Evolutionary conservation across 805 yeast genomes (phyloP), one percentile per base, ranked within the genome.

Genomic region (Kodamaea laetipori): DNA sequence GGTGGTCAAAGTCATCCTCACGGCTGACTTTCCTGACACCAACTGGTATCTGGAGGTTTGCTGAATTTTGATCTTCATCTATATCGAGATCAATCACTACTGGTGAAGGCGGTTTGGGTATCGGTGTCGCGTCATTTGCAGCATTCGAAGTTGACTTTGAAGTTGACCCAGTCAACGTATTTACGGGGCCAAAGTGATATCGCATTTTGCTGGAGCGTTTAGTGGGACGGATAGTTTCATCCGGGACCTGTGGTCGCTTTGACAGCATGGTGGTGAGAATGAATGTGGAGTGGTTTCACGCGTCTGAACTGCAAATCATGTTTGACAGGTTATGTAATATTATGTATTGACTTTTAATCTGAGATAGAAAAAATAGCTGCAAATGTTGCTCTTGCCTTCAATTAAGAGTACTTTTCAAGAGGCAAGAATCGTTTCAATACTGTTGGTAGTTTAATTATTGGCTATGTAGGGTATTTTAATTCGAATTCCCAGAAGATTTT

Each of bases 161-260:
- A 9, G 28, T 18, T 12, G 24, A 25, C 3, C 36, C 43, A 10
- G 45, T 41, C 21, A 68, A 52, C 6, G 56, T 62, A 41, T 69
- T 65, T 21, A 57, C 52, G 6, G 74, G 73, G 41, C 56, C 59
- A 42, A 69, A 67, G 42, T 63, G 59, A 45, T 67, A 69, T 6
- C 66, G 60, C 6, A 66, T 61, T 48, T 53, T 60, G 44, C 41
- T 52, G 34, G 25, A 47, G n/a, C 47, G 43, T 27, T 43, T 44
- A 5, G 30, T 33, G 6, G 50, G 50, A 27, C 43, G 44, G 26
- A 47, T 47, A 17, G 44, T 17, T 19, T 50, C 49, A 9, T 31
- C 40, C 17, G 34, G 34, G 24, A 21, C 8, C 17, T 21, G 11
- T 3, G 31, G 11, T 23, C 48, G 41, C 45, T 41, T 49, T 21